Conservation (phyloP, 2,329 filamentous ascomycete species). For the Colletotrichum gloeosporioides region DNA sequence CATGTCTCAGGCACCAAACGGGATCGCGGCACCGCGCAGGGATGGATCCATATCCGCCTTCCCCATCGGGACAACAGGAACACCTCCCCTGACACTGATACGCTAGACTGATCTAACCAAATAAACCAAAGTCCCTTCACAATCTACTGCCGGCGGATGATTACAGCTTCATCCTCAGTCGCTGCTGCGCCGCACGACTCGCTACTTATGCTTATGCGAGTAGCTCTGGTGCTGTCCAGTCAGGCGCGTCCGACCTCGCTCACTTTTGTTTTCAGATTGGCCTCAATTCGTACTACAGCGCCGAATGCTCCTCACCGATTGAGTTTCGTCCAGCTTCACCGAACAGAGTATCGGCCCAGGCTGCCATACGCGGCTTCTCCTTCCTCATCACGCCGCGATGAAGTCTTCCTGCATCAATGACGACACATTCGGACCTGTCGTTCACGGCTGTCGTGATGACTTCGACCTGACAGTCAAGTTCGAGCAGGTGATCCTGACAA, state of each 20-base stretch:
- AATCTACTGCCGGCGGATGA: neutral
- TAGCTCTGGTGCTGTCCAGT: neutral
- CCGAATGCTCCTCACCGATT: neutral
- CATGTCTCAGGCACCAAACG: neutral
- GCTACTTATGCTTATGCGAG: neutral
- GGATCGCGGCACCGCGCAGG: neutral
- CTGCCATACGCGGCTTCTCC: neutral
- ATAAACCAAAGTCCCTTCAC: neutral
- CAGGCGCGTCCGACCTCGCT: neutral
- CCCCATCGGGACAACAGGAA: neutral
- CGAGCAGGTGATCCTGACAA: slow-evolving; percentile 50
- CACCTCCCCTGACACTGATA: neutral
- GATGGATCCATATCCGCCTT: neutral
- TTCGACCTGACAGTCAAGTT: slow-evolving; percentile 59
- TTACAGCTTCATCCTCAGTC: neutral
- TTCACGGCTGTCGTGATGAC: slow-evolving; percentile 50
- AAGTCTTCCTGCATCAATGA: slow-evolving; percentile 32
- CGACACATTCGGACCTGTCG: slow-evolving; percentile 45
- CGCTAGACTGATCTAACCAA: neutral
- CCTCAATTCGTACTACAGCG: neutral
- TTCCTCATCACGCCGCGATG: neutral
- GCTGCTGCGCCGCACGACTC: neutral
- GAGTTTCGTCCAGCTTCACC: neutral
- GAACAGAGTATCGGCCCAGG: neutral
- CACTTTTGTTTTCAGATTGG: neutral